Evolutionary conservation across 768 basidiomycete genomes (phyloP).

Genomic region (Leccinum barrowsii): DNA sequence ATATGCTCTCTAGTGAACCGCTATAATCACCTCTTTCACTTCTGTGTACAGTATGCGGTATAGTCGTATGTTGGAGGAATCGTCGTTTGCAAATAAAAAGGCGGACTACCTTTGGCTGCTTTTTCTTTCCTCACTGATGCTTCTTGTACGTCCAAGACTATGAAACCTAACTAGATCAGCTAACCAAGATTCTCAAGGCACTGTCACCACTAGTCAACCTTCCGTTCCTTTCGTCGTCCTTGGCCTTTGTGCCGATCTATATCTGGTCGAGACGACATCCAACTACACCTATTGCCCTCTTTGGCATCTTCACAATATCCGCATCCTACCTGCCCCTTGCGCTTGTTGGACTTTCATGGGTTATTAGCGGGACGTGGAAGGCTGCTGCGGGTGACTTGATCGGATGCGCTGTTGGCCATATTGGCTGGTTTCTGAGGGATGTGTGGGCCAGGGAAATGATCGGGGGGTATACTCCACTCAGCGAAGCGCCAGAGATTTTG

Average conservation of each 20-base stretch:
- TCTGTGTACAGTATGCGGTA: constrained; percentile 80
- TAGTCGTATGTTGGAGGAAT: constrained; percentile 94
- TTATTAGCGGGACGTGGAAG: constrained; percentile 77
- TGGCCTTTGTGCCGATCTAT: constrained; percentile 95
- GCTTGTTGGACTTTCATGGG: constrained; percentile 83
- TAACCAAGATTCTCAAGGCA: constrained; percentile 38
- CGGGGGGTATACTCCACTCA: constrained; percentile 68
- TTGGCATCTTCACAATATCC: constrained; percentile 91
- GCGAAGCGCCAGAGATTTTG: constrained; percentile 67
- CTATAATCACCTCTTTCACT: not conserved
- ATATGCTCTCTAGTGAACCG: not conserved
- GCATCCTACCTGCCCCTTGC: constrained; percentile 94
- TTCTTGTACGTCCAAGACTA: constrained; percentile 57
- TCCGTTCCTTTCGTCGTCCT: constrained; percentile 88
- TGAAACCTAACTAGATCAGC: not conserved
- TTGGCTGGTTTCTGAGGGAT: constrained; percentile 81
- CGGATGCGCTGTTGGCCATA: constrained; percentile 84
- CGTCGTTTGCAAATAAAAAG: constrained; percentile 83
- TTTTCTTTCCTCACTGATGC: constrained; percentile 75
- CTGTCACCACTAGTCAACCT: constrained; percentile 87
- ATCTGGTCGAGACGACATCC: constrained; percentile 96
- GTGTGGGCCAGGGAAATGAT: constrained; percentile 88
- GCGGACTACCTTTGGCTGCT: constrained; percentile 98
- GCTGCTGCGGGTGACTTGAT: constrained; percentile 79
- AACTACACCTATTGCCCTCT: constrained; percentile 91